Evolutionary conservation across 768 basidiomycete genomes (phyloP).

Genomic region (Austroboletus eburneus): DNA sequence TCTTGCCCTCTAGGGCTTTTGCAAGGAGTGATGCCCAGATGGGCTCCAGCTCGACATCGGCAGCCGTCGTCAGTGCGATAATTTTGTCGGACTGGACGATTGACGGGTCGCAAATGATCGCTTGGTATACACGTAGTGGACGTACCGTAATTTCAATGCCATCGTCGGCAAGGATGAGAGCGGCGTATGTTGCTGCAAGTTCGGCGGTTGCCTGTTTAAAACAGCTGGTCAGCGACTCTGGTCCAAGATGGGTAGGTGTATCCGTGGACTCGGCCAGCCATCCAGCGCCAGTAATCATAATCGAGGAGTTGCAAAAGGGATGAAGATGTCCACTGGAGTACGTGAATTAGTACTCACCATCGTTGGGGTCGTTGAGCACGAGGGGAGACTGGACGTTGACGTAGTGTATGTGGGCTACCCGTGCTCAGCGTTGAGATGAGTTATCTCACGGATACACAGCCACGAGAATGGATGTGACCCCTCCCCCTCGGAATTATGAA

Average conservation of each 20-base stretch:
- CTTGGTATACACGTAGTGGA: too few species aligned
- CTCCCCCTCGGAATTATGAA: too few species aligned
- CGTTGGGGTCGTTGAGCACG: too few species aligned
- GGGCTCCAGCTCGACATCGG: constrained; percentile 82
- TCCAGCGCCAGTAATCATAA: constrained; percentile 8
- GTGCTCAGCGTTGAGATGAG: too few species aligned
- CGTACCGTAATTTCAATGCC: constrained; percentile 94
- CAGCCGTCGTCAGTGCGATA: constrained; percentile 75
- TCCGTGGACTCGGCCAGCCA: constrained; percentile 9
- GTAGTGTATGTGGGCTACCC: too few species aligned
- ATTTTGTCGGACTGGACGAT: constrained; percentile 85
- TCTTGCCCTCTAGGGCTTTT: constrained; percentile 97
- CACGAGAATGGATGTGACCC: too few species aligned
- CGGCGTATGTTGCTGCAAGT: constrained; percentile 93
- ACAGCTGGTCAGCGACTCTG: constrained; percentile 13
- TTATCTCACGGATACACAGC: too few species aligned
- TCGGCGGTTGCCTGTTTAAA: constrained; percentile 52
- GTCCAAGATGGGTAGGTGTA: constrained; percentile 1
- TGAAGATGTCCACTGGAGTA: too few species aligned
- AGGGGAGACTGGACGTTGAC: too few species aligned
- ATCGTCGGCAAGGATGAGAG: constrained; percentile 97
- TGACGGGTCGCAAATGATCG: neutral
- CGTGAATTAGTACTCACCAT: too few species aligned
- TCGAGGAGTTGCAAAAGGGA: too few species aligned
- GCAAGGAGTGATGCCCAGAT: constrained; percentile 98